Conservation (phyloP, 2,329 filamentous ascomycete genomes). For the Fusarium tanahbumbuense region DNA sequence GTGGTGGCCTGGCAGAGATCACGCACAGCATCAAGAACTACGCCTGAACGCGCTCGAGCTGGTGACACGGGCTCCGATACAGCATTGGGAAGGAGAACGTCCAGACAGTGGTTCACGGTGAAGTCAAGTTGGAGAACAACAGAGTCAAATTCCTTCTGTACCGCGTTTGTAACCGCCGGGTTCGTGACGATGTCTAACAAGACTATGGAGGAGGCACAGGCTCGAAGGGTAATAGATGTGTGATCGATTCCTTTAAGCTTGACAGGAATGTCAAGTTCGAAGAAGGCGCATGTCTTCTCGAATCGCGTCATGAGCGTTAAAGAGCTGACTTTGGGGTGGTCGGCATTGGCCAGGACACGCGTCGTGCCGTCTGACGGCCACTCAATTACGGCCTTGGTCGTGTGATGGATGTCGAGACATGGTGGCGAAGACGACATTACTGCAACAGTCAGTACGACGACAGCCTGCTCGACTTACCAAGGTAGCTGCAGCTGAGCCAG, state of each 20-base stretch:
- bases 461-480: neutral
- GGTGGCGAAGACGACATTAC: conserved; percentile 16
- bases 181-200: conserved; percentile 3
- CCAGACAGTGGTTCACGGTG: neutral
- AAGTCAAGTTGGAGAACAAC: conserved; percentile 6
- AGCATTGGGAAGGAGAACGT: conserved; percentile 4
- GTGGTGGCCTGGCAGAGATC: conserved; percentile 8
- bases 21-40: conserved; percentile 28
- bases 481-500: neutral
- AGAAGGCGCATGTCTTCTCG: conserved; percentile 7
- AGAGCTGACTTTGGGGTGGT: conserved; percentile 15
- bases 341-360: conserved; percentile 2
- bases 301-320: conserved; percentile 3
- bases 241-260: conserved; percentile 24
- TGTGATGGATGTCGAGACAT: conserved; percentile 15
- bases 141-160: conserved; percentile 16
- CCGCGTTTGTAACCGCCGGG: neutral
- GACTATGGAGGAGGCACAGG: conserved; percentile 12
- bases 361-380: conserved; percentile 5
- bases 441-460: conserved; percentile 11
- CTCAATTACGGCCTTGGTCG: conserved; percentile 12
- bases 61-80: conserved; percentile 15
- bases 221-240: neutral
- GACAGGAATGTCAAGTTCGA: conserved; percentile 19
- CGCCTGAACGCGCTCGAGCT: conserved; percentile 14